Conservation (phyloP, 2,329 filamentous ascomycete genomes). For the Lachnellula arida region DNA sequence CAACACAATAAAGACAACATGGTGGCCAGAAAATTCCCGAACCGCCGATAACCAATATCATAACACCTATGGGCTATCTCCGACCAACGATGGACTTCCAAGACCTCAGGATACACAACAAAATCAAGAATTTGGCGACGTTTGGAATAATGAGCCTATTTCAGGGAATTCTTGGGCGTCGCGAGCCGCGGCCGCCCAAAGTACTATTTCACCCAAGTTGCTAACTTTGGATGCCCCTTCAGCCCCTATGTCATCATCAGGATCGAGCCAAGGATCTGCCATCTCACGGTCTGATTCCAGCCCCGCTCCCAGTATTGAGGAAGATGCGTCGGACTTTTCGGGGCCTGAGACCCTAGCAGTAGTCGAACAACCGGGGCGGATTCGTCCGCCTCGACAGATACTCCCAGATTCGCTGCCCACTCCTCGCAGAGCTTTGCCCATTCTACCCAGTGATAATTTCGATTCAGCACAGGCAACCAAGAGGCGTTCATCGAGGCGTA, state of each 20-base stretch:
- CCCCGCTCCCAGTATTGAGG: conserved; percentile 3
- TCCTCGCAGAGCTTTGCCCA: conserved; percentile 5
- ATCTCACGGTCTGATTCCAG: conserved; percentile 14
- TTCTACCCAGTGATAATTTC: conserved; percentile 7
- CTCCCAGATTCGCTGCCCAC: conserved; percentile 16
- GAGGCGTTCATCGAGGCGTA: conserved; percentile 8
- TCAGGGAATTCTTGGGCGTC: conserved; percentile 11
- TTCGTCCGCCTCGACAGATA: conserved; percentile 14
- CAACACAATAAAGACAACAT: conserved; percentile 2
- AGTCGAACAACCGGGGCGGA: conserved; percentile 7
- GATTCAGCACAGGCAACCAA: conserved; percentile 3
- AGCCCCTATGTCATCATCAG: conserved; percentile 14
- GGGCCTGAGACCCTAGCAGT: conserved; percentile 3
- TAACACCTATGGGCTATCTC: conserved; percentile 2
- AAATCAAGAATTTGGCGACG: conserved; percentile 2
- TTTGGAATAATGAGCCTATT: conserved; percentile 9
- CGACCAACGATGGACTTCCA: conserved; percentile 11
- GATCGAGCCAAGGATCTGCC: conserved; percentile 16
- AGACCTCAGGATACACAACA: conserved; percentile 1
- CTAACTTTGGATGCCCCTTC: conserved; percentile 18
- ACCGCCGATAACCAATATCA: conserved; percentile 2
- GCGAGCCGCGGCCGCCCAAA: conserved; percentile 4
- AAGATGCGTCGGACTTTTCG: conserved; percentile 10
- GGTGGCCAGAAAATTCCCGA: conserved; percentile 12
- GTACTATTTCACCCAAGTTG: conserved; percentile 25